Evolutionary conservation across 2,329 filamentous ascomycete genomes (phyloP).

Genomic region (Botrytis squamosa): DNA sequence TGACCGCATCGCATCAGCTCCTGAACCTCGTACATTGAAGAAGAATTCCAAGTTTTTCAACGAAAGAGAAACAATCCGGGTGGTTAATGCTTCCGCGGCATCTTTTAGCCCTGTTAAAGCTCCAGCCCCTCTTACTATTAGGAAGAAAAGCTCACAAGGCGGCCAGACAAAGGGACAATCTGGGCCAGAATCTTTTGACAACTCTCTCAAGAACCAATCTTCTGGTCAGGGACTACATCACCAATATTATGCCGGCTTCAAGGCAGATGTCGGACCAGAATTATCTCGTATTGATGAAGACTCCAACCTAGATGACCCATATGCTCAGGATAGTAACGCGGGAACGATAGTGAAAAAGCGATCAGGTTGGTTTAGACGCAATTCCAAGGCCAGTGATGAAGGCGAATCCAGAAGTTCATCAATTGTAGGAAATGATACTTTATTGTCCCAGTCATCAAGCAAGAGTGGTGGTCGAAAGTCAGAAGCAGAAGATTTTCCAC

Average conservation of each 20-base stretch:
- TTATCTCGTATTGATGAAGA: conserved; percentile 30
- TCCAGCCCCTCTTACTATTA: conserved; percentile 38
- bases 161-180: conserved; percentile 6
- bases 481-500: conserved; percentile 18
- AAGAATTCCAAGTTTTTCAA: conserved; percentile 22
- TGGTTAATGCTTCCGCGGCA: conserved; percentile 31
- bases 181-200: neutral
- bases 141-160: conserved; percentile 36
- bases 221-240: conserved; percentile 30
- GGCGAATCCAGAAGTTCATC: conserved; percentile 27
- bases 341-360: conserved; percentile 36
- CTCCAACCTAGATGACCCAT: conserved; percentile 25
- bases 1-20: conserved; percentile 36
- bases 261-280: conserved; percentile 22
- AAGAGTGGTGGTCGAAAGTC: conserved; percentile 21
- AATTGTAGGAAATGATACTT: conserved; percentile 19
- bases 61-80: conserved; percentile 34
- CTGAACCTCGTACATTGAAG: conserved; percentile 31
- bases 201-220: conserved; percentile 14
- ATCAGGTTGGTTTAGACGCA: conserved; percentile 39
- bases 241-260: conserved; percentile 27
- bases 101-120: conserved; percentile 35
- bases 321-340: conserved; percentile 28
- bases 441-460: conserved; percentile 26
- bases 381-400: conserved; percentile 32